These are phyloP conservation scores for Teunomyces atbi DNA, from an alignment of 805 yeast genomes.

Conservation along the genomic window DNA sequence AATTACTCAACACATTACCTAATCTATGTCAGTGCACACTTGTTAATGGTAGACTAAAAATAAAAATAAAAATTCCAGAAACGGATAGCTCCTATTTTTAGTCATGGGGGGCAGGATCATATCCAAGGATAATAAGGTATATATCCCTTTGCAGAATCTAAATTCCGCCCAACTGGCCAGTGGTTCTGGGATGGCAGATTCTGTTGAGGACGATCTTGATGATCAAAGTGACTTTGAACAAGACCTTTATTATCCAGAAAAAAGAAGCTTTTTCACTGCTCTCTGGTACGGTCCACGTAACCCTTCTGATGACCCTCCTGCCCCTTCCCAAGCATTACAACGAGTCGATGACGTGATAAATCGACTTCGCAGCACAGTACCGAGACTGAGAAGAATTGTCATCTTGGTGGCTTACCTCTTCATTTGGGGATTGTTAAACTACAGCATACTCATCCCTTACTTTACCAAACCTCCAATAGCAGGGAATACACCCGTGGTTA, in stretches of 20 bases:
- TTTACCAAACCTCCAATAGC: conserved; percentile 31
- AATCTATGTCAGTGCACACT: too few relatives aligned
- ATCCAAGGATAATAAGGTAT: neutral
- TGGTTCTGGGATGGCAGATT: neutral
- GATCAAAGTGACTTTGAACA: neutral
- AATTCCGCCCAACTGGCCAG: neutral
- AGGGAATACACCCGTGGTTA: conserved; percentile 27
- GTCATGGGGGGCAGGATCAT: conserved; percentile 1
- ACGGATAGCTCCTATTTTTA: neutral
- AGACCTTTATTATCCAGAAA: neutral
- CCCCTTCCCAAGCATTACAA: conserved; percentile 12
- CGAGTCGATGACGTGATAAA: conserved; percentile 46
- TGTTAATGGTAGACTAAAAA: neutral
- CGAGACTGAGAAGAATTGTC: conserved; percentile 22
- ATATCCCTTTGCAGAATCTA: neutral
- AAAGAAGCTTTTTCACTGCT: conserved; percentile 21
- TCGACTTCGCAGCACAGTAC: conserved; percentile 28
- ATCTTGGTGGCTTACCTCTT: conserved; percentile 38
- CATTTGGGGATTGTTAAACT: conserved; percentile 46
- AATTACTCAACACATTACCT: too few relatives aligned
- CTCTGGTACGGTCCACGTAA: conserved; percentile 58
- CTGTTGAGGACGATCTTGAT: neutral
- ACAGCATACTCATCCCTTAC: conserved; percentile 44
- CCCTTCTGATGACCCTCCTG: conserved; percentile 13
- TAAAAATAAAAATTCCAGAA: neutral